phyloP scores from a whole-genome alignment of 73 alveolate genomes.

The Diophrys sp. region DNA sequence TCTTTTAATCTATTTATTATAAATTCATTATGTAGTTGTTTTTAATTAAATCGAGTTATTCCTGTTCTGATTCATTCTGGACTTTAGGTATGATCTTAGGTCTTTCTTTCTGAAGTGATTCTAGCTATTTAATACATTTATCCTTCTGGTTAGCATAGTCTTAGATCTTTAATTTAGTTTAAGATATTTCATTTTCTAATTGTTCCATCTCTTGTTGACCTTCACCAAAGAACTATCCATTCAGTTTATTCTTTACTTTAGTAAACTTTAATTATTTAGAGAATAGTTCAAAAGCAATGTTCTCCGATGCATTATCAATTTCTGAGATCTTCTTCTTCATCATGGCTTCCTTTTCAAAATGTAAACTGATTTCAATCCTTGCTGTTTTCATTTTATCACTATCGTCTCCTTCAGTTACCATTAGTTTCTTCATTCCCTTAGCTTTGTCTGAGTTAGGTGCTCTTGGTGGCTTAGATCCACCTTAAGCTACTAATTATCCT shows the following conservation, averaged over 20 bases:
- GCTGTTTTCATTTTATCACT: slow-evolving; percentile 10
- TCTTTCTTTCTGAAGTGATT: slow-evolving; percentile 32
- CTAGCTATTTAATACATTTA: no score
- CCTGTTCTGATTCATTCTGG: slow-evolving; percentile 9
- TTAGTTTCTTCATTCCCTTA: slow-evolving; percentile 10
- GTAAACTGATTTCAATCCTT: slow-evolving; percentile 47
- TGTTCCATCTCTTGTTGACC: neutral
- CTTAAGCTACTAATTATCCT: slow-evolving; percentile 35
- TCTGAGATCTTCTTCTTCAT: slow-evolving; percentile 51
- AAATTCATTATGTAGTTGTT: slow-evolving; percentile 54
- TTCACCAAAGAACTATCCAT: neutral
- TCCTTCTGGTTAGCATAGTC: slow-evolving; percentile 61
- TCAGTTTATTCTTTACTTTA: neutral
- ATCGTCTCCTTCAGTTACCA: slow-evolving; percentile 19
- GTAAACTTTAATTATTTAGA: slow-evolving; percentile 32
- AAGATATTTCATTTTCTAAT: neutral
- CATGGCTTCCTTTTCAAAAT: slow-evolving; percentile 62
- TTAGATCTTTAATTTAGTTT: slow-evolving; percentile 43
- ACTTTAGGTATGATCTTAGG: slow-evolving; percentile 6
- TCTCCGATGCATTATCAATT: slow-evolving; percentile 44
- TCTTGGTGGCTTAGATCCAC: neutral
- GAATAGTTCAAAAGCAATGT: slow-evolving; percentile 48
- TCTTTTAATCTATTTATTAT: slow-evolving; percentile 40
- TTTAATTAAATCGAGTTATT: slow-evolving; percentile 31
- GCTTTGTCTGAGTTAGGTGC: neutral